phyloP scores from a whole-genome alignment of 2,329 filamentous ascomycete species.

The Bipolaris cookei region DNA sequence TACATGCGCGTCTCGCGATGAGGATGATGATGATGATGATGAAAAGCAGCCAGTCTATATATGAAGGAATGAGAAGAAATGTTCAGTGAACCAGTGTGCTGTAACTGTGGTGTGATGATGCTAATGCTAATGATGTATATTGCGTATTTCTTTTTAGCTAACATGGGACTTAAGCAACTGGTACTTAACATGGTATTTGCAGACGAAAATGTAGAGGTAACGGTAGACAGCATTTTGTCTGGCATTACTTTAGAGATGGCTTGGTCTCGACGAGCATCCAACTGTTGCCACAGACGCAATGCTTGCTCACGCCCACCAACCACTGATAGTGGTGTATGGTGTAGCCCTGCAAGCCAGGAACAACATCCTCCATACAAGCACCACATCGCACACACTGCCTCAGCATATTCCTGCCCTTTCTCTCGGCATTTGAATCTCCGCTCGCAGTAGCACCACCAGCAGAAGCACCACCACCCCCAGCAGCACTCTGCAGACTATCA shows the following conservation, averaged over 20 bases:
- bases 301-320: slow-evolving; percentile 48
- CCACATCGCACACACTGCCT: slow-evolving; percentile 55
- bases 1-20: slow-evolving; percentile 20
- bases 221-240: not conserved
- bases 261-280: slow-evolving; percentile 46
- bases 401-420: slow-evolving; percentile 36
- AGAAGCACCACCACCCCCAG: not conserved
- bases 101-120: not conserved
- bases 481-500: slow-evolving; percentile 29
- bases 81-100: not conserved
- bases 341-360: slow-evolving; percentile 40
- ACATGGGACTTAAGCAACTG: not conserved
- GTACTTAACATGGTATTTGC: not conserved
- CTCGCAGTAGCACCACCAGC: not conserved
- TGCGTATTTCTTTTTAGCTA: not conserved
- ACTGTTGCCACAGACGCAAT: slow-evolving; percentile 48
- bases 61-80: slow-evolving; percentile 31
- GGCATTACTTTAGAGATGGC: slow-evolving; percentile 15
- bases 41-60: slow-evolving; percentile 27
- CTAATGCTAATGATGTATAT: not conserved
- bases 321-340: slow-evolving; percentile 40
- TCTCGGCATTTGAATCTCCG: slow-evolving; percentile 1
- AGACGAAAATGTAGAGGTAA: no score
- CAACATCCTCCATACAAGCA: slow-evolving; percentile 55
- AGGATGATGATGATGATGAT: slow-evolving; percentile 7